Base-by-base conservation (phyloP, 108 stramenopile genomes). In the Cyclotella kingstonii region DNA sequence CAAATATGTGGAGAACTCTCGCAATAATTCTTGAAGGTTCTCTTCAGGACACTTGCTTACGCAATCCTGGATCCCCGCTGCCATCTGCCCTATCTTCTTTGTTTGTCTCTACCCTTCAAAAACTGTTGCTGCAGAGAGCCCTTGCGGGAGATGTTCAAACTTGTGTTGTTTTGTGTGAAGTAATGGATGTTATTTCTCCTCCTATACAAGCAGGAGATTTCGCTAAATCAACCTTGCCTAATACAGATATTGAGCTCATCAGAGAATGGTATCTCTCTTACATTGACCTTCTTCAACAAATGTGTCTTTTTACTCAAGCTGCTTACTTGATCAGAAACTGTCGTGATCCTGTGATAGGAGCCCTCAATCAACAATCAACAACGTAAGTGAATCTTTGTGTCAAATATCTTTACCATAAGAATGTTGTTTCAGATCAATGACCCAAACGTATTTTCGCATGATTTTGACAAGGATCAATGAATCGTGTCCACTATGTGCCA, bases 221-320 rank as follows among this genome's bases (percentile, higher is more conserved):
- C 22, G 60, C 75, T 19, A 66, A 61, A 28, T 78, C 76, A 4
- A 71, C 56, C 0, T 64, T 93, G 23, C 88, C 86, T 7, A 76
- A 69, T 66, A 65, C 90, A 15, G 52, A 68, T 17, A 70, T 89
- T 17, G 59, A 76, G 36, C 36, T 87, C 12, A 77, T 93, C 4
- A 71, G 91, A 66, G 87, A 93, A 64, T 93, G 91, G 91, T 93
- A 93, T 60, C 66, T 93, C 6, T 78, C 80, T 0, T 93, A 93
- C 47, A 88, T 93, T 38, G 91, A 93, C 50, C 61, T 93, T 2
- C 63, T 93, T 30, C 81, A 87, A 26, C 85, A 84, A 63, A 87
- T 89, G 87, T 89, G 88, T 47, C 77, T 93, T 2, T 93, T 89
- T 53, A 74, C 82, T 9, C 83, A 84, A 34, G 85, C 88, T 15